phyloP scores from a whole-genome alignment of 805 yeast species.

The Torulaspora microellipsoides region DNA sequence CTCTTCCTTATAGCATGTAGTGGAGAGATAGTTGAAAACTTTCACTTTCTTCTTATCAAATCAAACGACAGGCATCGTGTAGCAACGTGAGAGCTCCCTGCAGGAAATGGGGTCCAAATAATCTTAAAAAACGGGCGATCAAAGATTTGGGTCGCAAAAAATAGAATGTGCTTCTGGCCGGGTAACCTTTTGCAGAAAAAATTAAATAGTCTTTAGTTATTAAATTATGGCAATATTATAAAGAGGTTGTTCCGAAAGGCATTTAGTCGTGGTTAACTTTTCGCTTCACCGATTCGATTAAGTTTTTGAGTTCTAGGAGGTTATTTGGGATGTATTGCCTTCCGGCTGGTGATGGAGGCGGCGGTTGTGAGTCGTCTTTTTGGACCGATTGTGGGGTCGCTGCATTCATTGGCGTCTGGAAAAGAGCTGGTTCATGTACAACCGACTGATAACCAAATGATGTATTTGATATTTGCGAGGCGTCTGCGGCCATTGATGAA shows the following conservation, averaged over 20 bases:
- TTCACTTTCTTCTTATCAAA: too few species aligned
- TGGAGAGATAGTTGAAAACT: too few species aligned
- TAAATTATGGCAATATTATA: neutral
- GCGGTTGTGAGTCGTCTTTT: slow-evolving; percentile 1
- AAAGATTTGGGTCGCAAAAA: too few species aligned
- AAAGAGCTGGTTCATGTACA: slow-evolving; percentile 13
- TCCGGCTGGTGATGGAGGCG: neutral
- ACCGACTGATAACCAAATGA: slow-evolving; percentile 3
- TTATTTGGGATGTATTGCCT: slow-evolving; percentile 6
- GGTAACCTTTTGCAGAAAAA: slow-evolving; percentile 8
- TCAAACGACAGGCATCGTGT: too few species aligned
- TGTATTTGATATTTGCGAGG: slow-evolving; percentile 1
- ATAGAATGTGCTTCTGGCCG: neutral
- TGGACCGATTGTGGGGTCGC: slow-evolving; percentile 2
- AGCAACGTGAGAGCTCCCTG: neutral
- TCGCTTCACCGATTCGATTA: slow-evolving; percentile 29
- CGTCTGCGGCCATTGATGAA: slow-evolving; percentile 6
- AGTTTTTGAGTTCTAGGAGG: slow-evolving; percentile 21
- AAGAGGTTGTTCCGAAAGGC: neutral
- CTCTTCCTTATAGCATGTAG: too few species aligned
- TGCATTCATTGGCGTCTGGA: slow-evolving; percentile 21
- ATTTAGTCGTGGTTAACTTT: slow-evolving; percentile 14
- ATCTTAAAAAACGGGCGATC: too few species aligned
- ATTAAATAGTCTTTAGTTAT: neutral
- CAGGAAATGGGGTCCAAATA: too few species aligned